Evolutionary conservation across 805 yeast genomes (phyloP), one percentile per base, ranked within the genome.

Genomic region (Cyberlindnera mycetangii): DNA sequence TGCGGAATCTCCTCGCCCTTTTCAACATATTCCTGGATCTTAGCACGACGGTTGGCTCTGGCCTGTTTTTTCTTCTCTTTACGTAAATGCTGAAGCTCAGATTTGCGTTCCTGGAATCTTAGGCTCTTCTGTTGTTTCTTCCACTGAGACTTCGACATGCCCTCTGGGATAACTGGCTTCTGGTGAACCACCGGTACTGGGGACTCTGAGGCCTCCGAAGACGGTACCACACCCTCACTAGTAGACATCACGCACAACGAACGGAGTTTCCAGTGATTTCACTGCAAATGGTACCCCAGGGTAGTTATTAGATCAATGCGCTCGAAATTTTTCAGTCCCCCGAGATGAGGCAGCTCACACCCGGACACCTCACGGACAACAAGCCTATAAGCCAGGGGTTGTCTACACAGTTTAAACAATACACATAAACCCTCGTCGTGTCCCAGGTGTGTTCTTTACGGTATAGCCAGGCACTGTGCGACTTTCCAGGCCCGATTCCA

Each of bases 81-180:
- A 50, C 79, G 73, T 10, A 66, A 65, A 38, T 70, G 73, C 31
- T 76, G 70, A 55, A 75, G 79, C 41, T 79, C 82, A 2, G 75
- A 87, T 59, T 85, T 82, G 33, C 74, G 72, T 38, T 75, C 83
- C 37, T 81, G 89, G 74, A 84, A 80, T 49, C 69, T 68, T 54
- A 74, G 69, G 48, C 64, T 72, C 54, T 75, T 81, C 56, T 83
- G 78, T 47, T 75, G 71, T 55, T 81, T 81, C 64, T 92, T 92
- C 85, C 89, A 92, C 46, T 85, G 90, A 14, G 77, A 75, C 59
- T 85, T 88, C 24, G 95, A 81, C 86, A 92, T 83, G 5, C 96
- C 97, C 46, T 80, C 89, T 2, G 97, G 97, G 8, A 81, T 71
- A 0, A 47, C 61, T 10, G 60, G 58, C 47, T 42, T 58, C 16